phyloP scores from a whole-genome alignment of 257 asterid genomes.

The Dorcoceras hygrometricum region DNA sequence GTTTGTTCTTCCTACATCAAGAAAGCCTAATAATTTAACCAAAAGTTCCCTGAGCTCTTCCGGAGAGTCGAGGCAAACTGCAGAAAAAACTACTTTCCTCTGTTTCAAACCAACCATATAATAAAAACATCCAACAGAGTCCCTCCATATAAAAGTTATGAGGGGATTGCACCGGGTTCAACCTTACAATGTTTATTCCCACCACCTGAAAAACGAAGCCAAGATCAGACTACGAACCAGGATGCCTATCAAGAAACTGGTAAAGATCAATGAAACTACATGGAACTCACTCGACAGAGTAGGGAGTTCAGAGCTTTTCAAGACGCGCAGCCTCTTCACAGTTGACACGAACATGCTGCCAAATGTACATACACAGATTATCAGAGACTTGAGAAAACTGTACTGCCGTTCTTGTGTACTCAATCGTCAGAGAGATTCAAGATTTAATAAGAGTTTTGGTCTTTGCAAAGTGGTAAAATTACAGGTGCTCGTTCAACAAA shows the following conservation, averaged over 20 bases:
- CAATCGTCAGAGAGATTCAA: no score
- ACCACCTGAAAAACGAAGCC: constrained; percentile 47
- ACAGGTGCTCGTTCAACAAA: background rate
- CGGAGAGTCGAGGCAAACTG: background rate
- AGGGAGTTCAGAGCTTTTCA: constrained; percentile 78
- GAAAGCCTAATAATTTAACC: background rate
- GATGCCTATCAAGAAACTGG: background rate
- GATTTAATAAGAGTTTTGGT: no score
- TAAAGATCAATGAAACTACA: no score
- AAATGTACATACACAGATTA: background rate
- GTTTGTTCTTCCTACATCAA: background rate
- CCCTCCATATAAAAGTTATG: background rate
- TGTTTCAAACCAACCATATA: background rate
- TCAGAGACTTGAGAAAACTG: background rate
- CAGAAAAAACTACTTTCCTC: background rate
- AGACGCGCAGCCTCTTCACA: constrained; percentile 80
- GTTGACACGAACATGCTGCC: constrained; percentile 92
- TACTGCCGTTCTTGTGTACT: background rate
- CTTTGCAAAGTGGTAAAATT: background rate
- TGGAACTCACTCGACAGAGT: constrained; percentile 44
- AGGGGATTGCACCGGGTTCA: background rate
- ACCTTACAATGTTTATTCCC: constrained; percentile 40
- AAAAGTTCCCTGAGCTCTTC: background rate
- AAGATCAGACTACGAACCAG: background rate
- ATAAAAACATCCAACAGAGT: background rate